Conservation (phyloP, 257 asterid genomes). For the Cinchona pubescens region DNA sequence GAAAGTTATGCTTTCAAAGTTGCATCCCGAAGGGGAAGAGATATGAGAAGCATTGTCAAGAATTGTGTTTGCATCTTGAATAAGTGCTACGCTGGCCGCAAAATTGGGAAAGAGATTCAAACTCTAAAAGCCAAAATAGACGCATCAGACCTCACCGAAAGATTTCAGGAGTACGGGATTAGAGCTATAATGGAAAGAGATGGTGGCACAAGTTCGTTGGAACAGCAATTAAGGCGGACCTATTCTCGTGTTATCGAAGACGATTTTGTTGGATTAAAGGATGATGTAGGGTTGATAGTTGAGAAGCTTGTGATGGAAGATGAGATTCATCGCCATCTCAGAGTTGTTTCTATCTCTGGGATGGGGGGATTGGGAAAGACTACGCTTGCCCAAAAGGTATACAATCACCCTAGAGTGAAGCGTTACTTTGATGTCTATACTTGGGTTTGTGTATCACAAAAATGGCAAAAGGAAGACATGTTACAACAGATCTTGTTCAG, state of each 20-base stretch:
- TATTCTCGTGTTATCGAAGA: background rate
- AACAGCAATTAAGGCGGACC: background rate
- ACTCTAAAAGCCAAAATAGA: background rate
- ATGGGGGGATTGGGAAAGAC: constrained; percentile 27
- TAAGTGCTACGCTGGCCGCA: background rate
- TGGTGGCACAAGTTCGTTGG: background rate
- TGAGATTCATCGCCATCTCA: background rate
- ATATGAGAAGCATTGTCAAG: background rate
- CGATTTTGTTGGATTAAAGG: background rate
- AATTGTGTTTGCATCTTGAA: background rate
- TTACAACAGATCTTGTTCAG: constrained; percentile 21
- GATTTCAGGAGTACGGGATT: constrained; percentile 2
- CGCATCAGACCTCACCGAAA: background rate
- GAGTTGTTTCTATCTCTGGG: background rate
- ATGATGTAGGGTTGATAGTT: background rate
- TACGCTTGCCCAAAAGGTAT: constrained; percentile 39
- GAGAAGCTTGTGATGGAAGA: background rate
- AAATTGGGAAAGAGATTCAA: background rate
- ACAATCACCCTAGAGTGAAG: constrained; percentile 26
- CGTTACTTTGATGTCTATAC: constrained; percentile 34
- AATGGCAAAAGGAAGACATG: constrained; percentile 26
- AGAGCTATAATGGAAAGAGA: background rate
- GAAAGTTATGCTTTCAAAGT: constrained; percentile 5
- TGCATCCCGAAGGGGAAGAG: background rate
- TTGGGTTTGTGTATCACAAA: constrained; percentile 35